Evolutionary conservation across 2,329 filamentous ascomycete species (phyloP).

Genomic region (Aspergillus sclerotialis): DNA sequence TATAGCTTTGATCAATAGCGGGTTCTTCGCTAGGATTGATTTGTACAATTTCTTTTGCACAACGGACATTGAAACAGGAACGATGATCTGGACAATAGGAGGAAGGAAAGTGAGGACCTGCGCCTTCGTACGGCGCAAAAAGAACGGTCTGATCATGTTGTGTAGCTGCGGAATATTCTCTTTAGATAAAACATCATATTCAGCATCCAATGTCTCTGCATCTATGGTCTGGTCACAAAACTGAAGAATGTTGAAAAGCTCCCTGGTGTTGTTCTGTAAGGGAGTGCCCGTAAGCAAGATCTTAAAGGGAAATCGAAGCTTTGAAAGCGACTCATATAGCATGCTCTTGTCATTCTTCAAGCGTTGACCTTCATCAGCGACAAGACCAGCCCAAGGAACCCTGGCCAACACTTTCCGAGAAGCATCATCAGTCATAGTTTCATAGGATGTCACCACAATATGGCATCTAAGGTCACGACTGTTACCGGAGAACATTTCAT

Average conservation of each 20-base stretch:
- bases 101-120: constrained; percentile 88
- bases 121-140: constrained; percentile 74
- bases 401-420: constrained; percentile 59
- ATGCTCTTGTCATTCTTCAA: constrained; percentile 87
- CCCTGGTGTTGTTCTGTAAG: constrained; percentile 74
- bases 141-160: constrained; percentile 67
- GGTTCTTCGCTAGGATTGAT: constrained; percentile 85
- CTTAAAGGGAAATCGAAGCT: constrained; percentile 73
- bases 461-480: constrained; percentile 71
- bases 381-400: constrained; percentile 76
- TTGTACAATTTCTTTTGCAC: constrained; percentile 93
- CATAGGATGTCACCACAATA: constrained; percentile 91
- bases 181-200: constrained; percentile 71
- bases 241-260: constrained; percentile 93
- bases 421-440: constrained; percentile 70
- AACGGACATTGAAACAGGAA: constrained; percentile 91
- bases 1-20: constrained; percentile 79
- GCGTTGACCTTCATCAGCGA: constrained; percentile 92
- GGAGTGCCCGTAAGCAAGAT: constrained; percentile 84
- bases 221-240: constrained; percentile 72
- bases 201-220: constrained; percentile 65
- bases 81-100: constrained; percentile 87
- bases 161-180: constrained; percentile 78
- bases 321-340: constrained; percentile 67
- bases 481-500: constrained; percentile 70